Evolutionary conservation across 768 basidiomycete species (phyloP).

Genomic region (Kwoniella sp.): DNA sequence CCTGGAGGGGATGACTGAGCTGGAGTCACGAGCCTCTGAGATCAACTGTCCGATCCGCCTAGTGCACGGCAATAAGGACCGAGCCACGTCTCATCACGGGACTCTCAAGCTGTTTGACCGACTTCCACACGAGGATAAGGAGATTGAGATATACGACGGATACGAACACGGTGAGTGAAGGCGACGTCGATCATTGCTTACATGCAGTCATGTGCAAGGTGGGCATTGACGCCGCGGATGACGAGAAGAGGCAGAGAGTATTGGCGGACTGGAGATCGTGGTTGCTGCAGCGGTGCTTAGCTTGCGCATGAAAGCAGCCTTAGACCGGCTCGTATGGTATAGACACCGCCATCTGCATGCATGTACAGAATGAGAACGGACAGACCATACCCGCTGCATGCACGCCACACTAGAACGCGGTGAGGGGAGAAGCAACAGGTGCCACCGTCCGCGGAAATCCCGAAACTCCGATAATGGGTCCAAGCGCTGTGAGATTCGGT

Average conservation of each 20-base stretch:
- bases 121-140: slow-evolving; percentile 46
- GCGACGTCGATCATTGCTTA: neutral
- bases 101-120: slow-evolving; percentile 45
- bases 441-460: no score
- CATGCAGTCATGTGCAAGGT: slow-evolving; percentile 47
- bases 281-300: slow-evolving; percentile 46
- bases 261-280: slow-evolving; percentile 49
- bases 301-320: no score
- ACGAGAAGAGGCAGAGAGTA: slow-evolving; percentile 49
- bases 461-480: no score
- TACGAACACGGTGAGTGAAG: slow-evolving; percentile 50
- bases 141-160: slow-evolving; percentile 51
- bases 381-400: no score
- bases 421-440: no score
- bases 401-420: no score
- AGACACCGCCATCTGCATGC: no score
- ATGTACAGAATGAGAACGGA: no score
- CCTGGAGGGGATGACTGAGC: slow-evolving; percentile 44
- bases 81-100: slow-evolving; percentile 45
- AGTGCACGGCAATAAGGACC: slow-evolving; percentile 50
- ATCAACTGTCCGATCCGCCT: slow-evolving; percentile 49
- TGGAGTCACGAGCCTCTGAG: slow-evolving; percentile 38
- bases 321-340: no score
- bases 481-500: no score
- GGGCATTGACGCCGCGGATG: slow-evolving; percentile 46